These are phyloP conservation scores for Fusarium siculi DNA, from an alignment of 2,329 filamentous ascomycete genomes.

Conservation along the genomic window DNA sequence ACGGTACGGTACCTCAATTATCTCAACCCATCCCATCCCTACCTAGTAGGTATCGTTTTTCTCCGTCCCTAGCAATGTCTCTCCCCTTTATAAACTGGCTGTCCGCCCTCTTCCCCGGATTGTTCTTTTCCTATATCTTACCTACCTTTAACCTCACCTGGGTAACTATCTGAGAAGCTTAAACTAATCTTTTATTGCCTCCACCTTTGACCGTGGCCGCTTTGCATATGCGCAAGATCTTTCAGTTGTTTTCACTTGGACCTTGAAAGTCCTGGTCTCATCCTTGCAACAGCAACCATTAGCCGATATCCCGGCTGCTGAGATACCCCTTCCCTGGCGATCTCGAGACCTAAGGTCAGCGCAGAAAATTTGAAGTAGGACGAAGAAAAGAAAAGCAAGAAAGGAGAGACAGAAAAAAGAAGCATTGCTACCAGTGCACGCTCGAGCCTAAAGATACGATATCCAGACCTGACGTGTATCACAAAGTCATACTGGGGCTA, in stretches of 20 bases:
- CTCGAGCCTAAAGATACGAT: conserved; percentile 1
- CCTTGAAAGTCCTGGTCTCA: neutral
- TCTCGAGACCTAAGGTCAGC: conserved; percentile 6
- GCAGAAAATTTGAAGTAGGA: conserved; percentile 2
- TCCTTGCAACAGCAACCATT: neutral
- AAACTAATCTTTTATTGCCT: conserved; percentile 5
- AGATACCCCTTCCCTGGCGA: neutral
- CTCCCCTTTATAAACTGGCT: conserved; percentile 25
- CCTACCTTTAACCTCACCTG: neutral
- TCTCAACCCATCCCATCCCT: conserved; percentile 26
- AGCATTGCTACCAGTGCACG: conserved; percentile 16
- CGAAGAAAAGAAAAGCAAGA: neutral
- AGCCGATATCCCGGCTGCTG: neutral
- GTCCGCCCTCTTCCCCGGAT: conserved; percentile 28
- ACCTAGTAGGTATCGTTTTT: neutral
- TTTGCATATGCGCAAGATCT: neutral
- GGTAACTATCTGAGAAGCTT: neutral
- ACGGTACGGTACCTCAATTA: conserved; percentile 24
- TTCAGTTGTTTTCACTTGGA: conserved; percentile 21
- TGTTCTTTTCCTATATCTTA: neutral
- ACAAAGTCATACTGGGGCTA: conserved; percentile 24
- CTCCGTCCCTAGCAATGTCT: neutral
- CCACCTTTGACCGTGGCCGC: neutral
- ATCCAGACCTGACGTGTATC: conserved; percentile 19
- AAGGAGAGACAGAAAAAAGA: neutral